These are phyloP conservation scores for Aspergillus ustus DNA, from an alignment of 2,329 filamentous ascomycete genomes.

Conservation along the genomic window DNA sequence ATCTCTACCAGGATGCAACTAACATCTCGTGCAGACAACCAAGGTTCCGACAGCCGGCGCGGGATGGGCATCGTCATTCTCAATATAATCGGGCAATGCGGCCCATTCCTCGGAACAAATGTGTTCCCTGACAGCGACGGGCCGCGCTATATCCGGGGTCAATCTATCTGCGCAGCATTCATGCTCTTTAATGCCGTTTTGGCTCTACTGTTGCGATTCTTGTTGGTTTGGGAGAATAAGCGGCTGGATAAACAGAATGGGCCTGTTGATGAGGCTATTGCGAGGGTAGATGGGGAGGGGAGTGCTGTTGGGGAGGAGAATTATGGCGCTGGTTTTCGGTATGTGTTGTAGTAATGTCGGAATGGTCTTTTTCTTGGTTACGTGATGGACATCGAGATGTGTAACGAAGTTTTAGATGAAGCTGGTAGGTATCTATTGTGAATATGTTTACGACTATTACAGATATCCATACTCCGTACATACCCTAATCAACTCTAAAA, in stretches of 20 bases:
- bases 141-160: constrained; percentile 59
- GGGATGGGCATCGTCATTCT: constrained; percentile 69
- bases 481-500: not conserved
- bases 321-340: constrained; percentile 45
- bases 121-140: constrained; percentile 60
- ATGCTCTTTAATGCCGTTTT: constrained; percentile 64
- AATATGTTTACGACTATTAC: no score
- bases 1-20: not conserved
- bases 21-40: constrained; percentile 58
- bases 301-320: constrained; percentile 42
- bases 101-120: constrained; percentile 66
- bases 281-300: constrained; percentile 10
- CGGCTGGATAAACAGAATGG: constrained; percentile 59
- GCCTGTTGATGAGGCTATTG: constrained; percentile 26
- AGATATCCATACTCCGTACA: no score
- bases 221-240: constrained; percentile 65
- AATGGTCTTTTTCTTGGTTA: not conserved
- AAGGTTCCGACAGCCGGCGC: constrained; percentile 69
- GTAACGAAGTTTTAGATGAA: not conserved
- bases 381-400: not conserved
- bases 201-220: constrained; percentile 56
- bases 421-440: no score
- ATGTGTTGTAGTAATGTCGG: constrained; percentile 34
- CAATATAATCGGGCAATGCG: constrained; percentile 69
- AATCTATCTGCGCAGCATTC: constrained; percentile 64